A percentile compares a stretch with the other conserved stretches of the same genome.
phyloP scores from a whole-genome alignment of 371 early-diverging fungal genomes.

The Mucor circinelloides region DNA sequence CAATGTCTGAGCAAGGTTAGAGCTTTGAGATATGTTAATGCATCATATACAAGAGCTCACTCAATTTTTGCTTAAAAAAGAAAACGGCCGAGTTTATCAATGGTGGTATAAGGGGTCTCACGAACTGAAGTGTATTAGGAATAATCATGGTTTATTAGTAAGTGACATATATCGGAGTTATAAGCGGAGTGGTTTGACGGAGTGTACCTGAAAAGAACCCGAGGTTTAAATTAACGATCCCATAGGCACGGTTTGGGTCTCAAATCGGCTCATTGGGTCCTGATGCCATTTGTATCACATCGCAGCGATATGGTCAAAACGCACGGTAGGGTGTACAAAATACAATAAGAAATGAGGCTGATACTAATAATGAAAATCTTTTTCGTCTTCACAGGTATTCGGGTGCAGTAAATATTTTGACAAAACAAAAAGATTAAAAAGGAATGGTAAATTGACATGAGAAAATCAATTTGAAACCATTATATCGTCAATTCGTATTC shows the following conservation, averaged over 20 bases:
- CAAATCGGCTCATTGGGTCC: constrained; percentile 27
- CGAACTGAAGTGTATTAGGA: constrained; percentile 25
- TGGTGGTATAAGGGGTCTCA: constrained; percentile 20
- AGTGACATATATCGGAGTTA: background rate
- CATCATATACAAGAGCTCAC: background rate
- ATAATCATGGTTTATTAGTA: constrained; percentile 13
- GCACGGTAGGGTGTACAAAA: constrained; percentile 30
- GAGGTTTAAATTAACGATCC: background rate
- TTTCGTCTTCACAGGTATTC: constrained; percentile 22
- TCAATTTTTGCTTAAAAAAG: constrained; percentile 5
- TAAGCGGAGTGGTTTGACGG: background rate
- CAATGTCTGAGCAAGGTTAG: constrained; percentile 47
- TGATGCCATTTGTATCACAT: constrained; percentile 36
- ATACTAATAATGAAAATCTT: background rate
- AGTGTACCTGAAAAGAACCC: constrained; percentile 11
- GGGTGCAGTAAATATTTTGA: constrained; percentile 30
- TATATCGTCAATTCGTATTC: background rate
- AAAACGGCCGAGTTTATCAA: constrained; percentile 42
- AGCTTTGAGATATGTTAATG: background rate
- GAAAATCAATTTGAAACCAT: background rate
- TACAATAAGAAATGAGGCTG: background rate
- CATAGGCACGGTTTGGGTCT: constrained; percentile 45
- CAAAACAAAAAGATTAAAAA: background rate
- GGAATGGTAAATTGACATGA: background rate
- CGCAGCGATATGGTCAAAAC: constrained; percentile 35